phyloP scores from a whole-genome alignment of 2,329 filamentous ascomycete species.

The Penicillium sumatraense region DNA sequence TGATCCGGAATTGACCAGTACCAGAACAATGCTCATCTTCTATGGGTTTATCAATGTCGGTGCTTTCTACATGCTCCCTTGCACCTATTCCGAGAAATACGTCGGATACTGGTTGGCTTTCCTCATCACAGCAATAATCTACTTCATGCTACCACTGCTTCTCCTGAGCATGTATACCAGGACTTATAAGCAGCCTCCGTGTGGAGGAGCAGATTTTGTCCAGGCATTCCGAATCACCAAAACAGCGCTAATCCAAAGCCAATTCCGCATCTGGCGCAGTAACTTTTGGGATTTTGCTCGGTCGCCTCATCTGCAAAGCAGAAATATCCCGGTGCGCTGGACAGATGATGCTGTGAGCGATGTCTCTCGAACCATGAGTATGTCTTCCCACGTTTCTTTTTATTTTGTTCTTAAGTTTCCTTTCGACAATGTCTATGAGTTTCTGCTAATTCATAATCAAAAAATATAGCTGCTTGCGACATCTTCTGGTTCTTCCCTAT shows the following conservation, averaged over 20 bases:
- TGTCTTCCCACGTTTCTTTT: too few relatives aligned
- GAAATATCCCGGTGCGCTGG: constrained; percentile 37
- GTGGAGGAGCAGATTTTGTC: constrained; percentile 36
- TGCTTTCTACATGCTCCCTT: constrained; percentile 42
- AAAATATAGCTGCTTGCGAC: constrained; percentile 33
- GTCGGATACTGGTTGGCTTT: constrained; percentile 42
- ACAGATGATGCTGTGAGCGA: constrained; percentile 43
- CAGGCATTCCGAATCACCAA: constrained; percentile 38
- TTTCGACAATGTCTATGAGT: too few relatives aligned
- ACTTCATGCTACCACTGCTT: constrained; percentile 42
- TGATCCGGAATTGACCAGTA: constrained; percentile 52
- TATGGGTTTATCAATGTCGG: constrained; percentile 41
- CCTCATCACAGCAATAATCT: constrained; percentile 34
- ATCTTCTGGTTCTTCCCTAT: constrained; percentile 47
- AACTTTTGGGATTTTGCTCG: constrained; percentile 41
- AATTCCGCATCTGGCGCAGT: constrained; percentile 37
- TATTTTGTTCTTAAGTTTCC: too few relatives aligned
- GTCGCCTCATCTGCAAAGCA: constrained; percentile 34
- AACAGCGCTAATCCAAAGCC: constrained; percentile 38
- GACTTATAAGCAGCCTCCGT: constrained; percentile 37
- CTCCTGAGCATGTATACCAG: constrained; percentile 39
- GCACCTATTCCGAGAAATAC: constrained; percentile 43
- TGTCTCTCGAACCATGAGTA: constrained; percentile 35
- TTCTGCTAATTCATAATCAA: not conserved
- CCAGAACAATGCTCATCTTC: constrained; percentile 43